phyloP scores from a whole-genome alignment of 2,329 filamentous ascomycete genomes.

The Cladosporium phlei region DNA sequence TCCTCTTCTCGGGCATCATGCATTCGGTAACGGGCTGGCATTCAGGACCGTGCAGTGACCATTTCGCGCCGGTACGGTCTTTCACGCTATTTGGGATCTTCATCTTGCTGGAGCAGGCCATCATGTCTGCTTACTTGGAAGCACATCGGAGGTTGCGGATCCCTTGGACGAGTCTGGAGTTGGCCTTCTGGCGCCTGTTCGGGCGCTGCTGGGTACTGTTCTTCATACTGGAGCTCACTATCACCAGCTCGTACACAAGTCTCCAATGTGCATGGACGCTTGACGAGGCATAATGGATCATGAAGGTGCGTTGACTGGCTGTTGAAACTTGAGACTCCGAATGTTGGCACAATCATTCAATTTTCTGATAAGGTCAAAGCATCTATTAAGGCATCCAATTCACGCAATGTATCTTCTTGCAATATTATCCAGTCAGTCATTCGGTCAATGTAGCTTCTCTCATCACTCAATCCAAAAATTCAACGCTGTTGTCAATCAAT shows the following conservation, averaged over 20 bases:
- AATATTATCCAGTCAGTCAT: no score
- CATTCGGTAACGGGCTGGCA: constrained; percentile 7
- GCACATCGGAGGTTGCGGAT: neutral
- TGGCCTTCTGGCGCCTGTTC: constrained; percentile 1
- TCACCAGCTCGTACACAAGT: neutral
- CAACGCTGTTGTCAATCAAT: no score
- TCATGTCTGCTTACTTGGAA: neutral
- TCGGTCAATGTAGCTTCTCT: no score
- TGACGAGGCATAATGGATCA: constrained; percentile 1
- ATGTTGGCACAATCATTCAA: no score
- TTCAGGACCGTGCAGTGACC: neutral
- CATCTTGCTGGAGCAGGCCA: constrained; percentile 5
- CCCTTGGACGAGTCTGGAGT: constrained; percentile 6
- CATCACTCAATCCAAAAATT: no score
- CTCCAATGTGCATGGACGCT: neutral
- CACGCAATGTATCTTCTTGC: no score
- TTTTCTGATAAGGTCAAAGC: no score
- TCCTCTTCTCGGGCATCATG: constrained; percentile 10
- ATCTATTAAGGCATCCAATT: no score
- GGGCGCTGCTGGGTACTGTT: constrained; percentile 7
- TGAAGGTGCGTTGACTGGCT: no score
- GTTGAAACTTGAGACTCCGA: no score
- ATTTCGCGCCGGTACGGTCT: neutral
- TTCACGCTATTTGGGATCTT: neutral
- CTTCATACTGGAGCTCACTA: constrained; percentile 4